A percentile compares a stretch with the other conserved stretches of the same genome.
phyloP scores from a whole-genome alignment of 495 filamentous ascomycete species.

The Penicillium ucsense region DNA sequence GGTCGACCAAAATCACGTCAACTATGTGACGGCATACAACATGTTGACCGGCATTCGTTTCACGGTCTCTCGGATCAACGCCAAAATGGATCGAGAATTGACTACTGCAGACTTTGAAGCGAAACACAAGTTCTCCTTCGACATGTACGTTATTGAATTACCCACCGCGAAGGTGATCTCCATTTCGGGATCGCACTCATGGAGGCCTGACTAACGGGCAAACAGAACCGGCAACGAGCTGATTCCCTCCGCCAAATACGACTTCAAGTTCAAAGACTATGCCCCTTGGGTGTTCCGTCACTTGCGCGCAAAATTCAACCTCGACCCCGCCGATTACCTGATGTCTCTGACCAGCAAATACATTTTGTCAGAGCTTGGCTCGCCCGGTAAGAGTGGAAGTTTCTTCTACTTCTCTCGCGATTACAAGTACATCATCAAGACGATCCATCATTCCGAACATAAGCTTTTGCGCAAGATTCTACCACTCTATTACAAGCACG shows the following conservation, averaged over 20 bases:
- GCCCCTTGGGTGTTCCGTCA: conserved; percentile 98
- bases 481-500: conserved; percentile 88
- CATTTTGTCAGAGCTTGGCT: conserved; percentile 93
- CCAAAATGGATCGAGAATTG: conserved; percentile 83
- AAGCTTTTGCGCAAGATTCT: conserved; percentile 88
- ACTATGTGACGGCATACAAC: conserved; percentile 98
- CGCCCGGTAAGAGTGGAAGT: conserved; percentile 94
- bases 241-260: conserved; percentile 96
- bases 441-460: conserved; percentile 94
- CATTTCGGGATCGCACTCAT: no score
- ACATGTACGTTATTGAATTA: conserved; percentile 53
- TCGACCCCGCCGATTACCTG: conserved; percentile 95
- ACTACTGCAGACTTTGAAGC: conserved; percentile 85
- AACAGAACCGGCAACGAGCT: conserved; percentile 86
- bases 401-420: conserved; percentile 99
- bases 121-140: conserved; percentile 96
- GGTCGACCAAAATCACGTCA: conserved; percentile 93
- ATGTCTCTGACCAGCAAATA: conserved; percentile 99
- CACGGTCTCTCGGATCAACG: conserved; percentile 90
- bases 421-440: conserved; percentile 99
- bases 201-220: conserved; percentile 1
- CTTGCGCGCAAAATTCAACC: conserved; percentile 74
- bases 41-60: conserved; percentile 99
- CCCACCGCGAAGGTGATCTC: no score
- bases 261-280: conserved; percentile 99